Conservation (phyloP, 2,329 filamentous ascomycete genomes). For the Claviceps arundinis region DNA sequence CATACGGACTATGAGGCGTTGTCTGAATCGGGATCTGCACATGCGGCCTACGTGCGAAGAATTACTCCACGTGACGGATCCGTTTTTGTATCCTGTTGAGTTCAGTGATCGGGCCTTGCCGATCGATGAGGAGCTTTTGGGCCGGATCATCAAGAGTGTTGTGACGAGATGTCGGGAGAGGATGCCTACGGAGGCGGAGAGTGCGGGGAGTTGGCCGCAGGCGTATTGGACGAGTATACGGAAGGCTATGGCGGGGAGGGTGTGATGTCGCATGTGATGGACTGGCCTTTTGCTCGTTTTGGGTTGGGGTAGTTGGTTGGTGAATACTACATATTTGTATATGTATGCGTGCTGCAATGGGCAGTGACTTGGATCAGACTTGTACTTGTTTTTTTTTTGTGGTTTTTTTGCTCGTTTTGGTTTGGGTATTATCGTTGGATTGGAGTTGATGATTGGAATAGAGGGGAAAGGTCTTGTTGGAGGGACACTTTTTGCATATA, state of each 20-base stretch:
- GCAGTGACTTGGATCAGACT: background rate
- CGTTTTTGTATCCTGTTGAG: slow-evolving; percentile 51
- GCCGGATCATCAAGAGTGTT: slow-evolving; percentile 49
- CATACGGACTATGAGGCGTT: slow-evolving; percentile 47
- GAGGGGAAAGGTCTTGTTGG: background rate
- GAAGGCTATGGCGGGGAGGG: slow-evolving; percentile 30
- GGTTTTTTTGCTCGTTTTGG: background rate
- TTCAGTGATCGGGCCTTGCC: slow-evolving; percentile 40
- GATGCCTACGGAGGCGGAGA: slow-evolving; percentile 45
- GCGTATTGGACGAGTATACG: slow-evolving; percentile 49
- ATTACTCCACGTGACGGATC: slow-evolving; percentile 43
- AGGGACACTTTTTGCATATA: background rate
- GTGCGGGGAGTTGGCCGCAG: slow-evolving; percentile 41
- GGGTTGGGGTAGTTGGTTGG: too few species aligned
- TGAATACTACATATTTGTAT: too few species aligned
- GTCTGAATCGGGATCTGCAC: slow-evolving; percentile 48
- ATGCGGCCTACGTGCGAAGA: slow-evolving; percentile 51
- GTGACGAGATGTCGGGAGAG: slow-evolving; percentile 44
- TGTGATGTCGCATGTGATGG: slow-evolving; percentile 8
- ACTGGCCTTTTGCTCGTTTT: too few species aligned
- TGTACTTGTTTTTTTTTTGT: background rate
- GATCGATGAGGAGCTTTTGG: slow-evolving; percentile 48
- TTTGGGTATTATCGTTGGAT: background rate
- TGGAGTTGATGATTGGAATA: background rate
- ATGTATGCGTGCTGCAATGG: too few species aligned